Evolutionary conservation across 805 yeast species (phyloP), one percentile per base, ranked within the genome.

Genomic region (Alloascoidea africana): DNA sequence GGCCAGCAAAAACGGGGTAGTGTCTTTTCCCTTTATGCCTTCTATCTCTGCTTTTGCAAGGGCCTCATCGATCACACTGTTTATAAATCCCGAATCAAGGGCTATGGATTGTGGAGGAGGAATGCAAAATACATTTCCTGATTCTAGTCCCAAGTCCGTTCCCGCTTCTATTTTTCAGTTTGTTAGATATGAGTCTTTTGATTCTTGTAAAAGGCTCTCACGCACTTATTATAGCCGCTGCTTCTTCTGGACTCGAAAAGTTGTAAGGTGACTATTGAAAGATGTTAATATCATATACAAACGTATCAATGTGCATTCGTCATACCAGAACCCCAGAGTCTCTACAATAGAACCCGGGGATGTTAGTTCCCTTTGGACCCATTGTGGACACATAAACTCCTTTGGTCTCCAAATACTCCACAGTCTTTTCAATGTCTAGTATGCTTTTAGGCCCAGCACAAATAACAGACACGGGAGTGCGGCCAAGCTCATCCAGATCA

Each of bases 381-480:
- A 56, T 58, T 0, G 95, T 85, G 3, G 78, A 70, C 5, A 85
- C 94, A 47, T 78, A 79, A 1, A 85, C 94, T 11, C 96, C 96
- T 55, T 84, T 86, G 0, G 96, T 85, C 54, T 85, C 96, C 38
- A 85, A 61, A 50, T 77, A 83, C 53, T 85, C 96, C 67, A 84
- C 64, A 0, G 96, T 86, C 44, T 79, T 65, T 5, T 68, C 73
- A 39, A 86, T 77, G 49, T 85, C 96, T 39, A 85, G 59, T 38
- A 85, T 84, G 30, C 86, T 74, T 52, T 85, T 85, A 2, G 95
- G 94, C 0, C 96, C 96, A 4, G 94, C 76, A 52, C 95, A 85
- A 5, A 85, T 87, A n/a, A 85, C 95, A 0, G 85, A 75, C 1
- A 85, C 85, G 0, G 87, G 83, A 0, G 94, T 86, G 40, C 75